Evolutionary conservation across 352 stramenopile species (phyloP).

Genomic region (Phytophthora ramorum): DNA sequence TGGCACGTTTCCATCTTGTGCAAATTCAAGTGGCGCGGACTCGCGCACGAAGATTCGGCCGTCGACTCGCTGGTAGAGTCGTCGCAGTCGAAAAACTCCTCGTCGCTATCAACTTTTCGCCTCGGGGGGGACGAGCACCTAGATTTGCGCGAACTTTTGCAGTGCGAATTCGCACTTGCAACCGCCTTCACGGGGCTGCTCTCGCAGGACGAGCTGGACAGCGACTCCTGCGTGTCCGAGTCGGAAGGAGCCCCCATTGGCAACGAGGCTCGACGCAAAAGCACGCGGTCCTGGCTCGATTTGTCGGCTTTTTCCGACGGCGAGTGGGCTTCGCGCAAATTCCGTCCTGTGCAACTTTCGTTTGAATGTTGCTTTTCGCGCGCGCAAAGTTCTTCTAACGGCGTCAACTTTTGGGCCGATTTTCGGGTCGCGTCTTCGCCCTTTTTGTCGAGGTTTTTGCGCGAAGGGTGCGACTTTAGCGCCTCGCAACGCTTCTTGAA

Average conservation of each 20-base stretch:
- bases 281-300: constrained; percentile 8
- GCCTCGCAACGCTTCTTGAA: constrained; percentile 57
- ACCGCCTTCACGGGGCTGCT: constrained; percentile 15
- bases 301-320: constrained; percentile 22
- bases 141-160: too few species aligned
- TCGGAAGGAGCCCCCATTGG: constrained; percentile 16
- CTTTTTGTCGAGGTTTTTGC: constrained; percentile 31
- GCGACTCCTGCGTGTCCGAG: constrained; percentile 22
- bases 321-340: constrained; percentile 15
- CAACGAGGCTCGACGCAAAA: constrained; percentile 25
- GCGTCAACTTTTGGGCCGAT: constrained; percentile 30
- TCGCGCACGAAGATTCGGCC: constrained; percentile 75
- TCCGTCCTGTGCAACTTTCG: constrained; percentile 9
- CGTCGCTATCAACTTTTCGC: constrained; percentile 57
- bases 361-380: constrained; percentile 33
- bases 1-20: constrained; percentile 42
- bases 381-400: constrained; percentile 41
- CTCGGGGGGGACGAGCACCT: too few species aligned
- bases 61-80: constrained; percentile 82
- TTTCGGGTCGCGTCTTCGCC: constrained; percentile 1
- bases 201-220: constrained; percentile 24
- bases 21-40: constrained; percentile 52
- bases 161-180: too few species aligned
- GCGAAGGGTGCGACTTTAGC: constrained; percentile 31
- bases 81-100: constrained; percentile 75